Percentiles rank a stretch among this genome's conserved stretches.
These are phyloP conservation scores for Aspergillus sp. DNA, from an alignment of 2,329 filamentous ascomycete species.

Conservation along the genomic window DNA sequence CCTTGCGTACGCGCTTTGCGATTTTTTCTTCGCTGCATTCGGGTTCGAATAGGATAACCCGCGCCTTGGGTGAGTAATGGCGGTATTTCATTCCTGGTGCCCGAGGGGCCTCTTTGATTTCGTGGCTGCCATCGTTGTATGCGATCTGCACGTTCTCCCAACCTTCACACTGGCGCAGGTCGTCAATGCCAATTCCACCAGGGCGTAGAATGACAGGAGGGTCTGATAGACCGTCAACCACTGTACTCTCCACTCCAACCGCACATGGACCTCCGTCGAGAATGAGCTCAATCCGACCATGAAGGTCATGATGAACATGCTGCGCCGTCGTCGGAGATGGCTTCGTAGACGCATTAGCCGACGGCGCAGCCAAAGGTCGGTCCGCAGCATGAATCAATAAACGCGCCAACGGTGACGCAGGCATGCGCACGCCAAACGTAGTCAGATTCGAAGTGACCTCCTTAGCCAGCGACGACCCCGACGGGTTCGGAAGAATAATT, in stretches of 20 bases:
- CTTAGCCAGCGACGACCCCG: constrained; percentile 65
- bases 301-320: constrained; percentile 80
- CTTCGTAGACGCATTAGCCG: constrained; percentile 88
- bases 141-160: constrained; percentile 74
- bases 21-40: constrained; percentile 27
- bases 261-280: constrained; percentile 80
- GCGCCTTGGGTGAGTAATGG: constrained; percentile 89
- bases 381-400: constrained; percentile 75
- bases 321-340: constrained; percentile 85
- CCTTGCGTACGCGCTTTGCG: constrained; percentile 24
- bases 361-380: constrained; percentile 79
- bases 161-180: constrained; percentile 64
- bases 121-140: constrained; percentile 69
- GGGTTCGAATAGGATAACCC: constrained; percentile 73
- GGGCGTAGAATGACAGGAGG: constrained; percentile 80
- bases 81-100: constrained; percentile 99
- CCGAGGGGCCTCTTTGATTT: constrained; percentile 60
- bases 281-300: constrained; percentile 75
- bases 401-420: constrained; percentile 73
- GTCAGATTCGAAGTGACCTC: constrained; percentile 81
- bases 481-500: constrained; percentile 73
- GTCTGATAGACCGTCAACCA: constrained; percentile 78
- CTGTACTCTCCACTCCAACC: constrained; percentile 93
- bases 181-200: constrained; percentile 77
- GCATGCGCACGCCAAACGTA: constrained; percentile 89